Evolutionary conservation across 1,284 basidiomycete genomes (phyloP), one percentile per base, ranked within the genome.

Genomic region (Cryptococcus sp.): DNA sequence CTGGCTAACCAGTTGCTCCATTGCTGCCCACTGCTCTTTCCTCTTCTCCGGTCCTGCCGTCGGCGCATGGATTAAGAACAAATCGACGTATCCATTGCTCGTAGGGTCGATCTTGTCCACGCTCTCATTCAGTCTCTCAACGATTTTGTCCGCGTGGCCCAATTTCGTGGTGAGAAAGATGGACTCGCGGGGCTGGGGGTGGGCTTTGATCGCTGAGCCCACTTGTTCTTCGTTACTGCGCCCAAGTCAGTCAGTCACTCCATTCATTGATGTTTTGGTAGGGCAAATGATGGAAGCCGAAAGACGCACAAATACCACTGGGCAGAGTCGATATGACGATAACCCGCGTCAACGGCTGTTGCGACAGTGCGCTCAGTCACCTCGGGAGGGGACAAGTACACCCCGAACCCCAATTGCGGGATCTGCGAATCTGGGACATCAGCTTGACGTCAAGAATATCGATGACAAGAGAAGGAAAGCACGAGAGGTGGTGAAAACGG

Each of bases 371-470:
- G 72, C 23, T 78, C 80, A 47, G 78, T 77, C 16, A 84, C 81
- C 64, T 85, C 63, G 80, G 70, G 85, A n/a, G 58, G 61, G 82
- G 77, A 88, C 86, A 85, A 83, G 70, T 87, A 92, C 10, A 91
- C 88, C 17, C 90, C 90, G 58, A 91, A 86, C 1, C 90, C 90
- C 1, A 93, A 81, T 27, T 84, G 76, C 45, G 90, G 90, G 78
- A 92, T 86, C 53, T 68, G 22, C 39, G 19, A 20, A 11, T 3
- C 30, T 39, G 27, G 15, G 20, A 20, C 11, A n/a, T 35, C 30
- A 35, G 30, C 25, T 35, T 10, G 30, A 35, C 30, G 10, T 8
- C 30, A 2, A 35, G 2, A 2, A 35, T 10, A 2, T 35, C 8
- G 42, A 4, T 19, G 8, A 45, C 42, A 11, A 22, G 42, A 17